Percentiles rank a stretch among this genome's conserved stretches.
Evolutionary conservation across 352 stramenopile genomes (phyloP).

Genomic region (Aphanomyces astaci): DNA sequence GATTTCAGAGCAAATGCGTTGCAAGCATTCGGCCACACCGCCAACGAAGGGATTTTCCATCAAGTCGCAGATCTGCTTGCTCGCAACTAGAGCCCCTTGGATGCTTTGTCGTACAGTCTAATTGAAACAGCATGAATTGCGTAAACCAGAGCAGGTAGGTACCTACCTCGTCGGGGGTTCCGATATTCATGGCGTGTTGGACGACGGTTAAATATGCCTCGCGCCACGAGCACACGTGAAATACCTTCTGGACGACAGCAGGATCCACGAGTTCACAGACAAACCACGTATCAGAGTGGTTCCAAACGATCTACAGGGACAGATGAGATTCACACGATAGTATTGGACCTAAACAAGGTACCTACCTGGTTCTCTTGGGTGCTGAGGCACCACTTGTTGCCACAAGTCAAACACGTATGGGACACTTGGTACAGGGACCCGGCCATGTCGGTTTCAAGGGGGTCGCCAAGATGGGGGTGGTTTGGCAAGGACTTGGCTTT

Average conservation of each 20-base stretch:
- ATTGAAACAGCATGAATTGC: background rate
- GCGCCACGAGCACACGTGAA: constrained; percentile 14
- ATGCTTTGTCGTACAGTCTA: constrained; percentile 12
- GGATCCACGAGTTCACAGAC: background rate
- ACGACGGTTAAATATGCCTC: constrained; percentile 12
- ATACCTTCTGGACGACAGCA: constrained; percentile 10
- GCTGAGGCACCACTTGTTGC: background rate
- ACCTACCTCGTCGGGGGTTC: too few relatives aligned
- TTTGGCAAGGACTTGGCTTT: background rate
- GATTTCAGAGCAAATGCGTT: constrained; percentile 14
- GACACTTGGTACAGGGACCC: background rate
- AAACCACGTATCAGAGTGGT: background rate
- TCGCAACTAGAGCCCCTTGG: background rate
- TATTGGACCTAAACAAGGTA: background rate
- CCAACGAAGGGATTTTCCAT: constrained; percentile 6
- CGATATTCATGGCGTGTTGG: background rate
- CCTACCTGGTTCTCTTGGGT: background rate
- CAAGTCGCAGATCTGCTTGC: constrained; percentile 11
- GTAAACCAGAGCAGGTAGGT: too few relatives aligned
- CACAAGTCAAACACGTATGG: background rate
- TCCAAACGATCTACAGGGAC: background rate
- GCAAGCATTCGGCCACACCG: background rate
- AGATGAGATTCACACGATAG: background rate
- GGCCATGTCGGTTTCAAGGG: background rate
- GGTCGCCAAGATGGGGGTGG: background rate